These are phyloP conservation scores for Geosmithia putterillii DNA, from an alignment of 2,329 filamentous ascomycete genomes.

Conservation along the genomic window DNA sequence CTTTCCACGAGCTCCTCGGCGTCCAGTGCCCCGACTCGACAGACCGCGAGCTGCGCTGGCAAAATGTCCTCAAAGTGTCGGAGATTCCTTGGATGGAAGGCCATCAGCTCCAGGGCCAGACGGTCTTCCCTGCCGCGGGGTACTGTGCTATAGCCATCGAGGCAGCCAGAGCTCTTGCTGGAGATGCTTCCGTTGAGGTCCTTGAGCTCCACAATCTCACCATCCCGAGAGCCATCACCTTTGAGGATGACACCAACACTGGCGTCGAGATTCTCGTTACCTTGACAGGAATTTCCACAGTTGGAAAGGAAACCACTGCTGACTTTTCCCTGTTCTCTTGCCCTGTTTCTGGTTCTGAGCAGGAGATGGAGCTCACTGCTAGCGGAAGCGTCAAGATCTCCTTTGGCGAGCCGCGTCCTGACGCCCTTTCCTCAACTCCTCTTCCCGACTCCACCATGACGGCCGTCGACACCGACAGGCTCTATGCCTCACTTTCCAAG, in stretches of 20 bases:
- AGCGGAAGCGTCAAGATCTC: slow-evolving; percentile 8
- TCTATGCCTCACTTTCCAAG: slow-evolving; percentile 7
- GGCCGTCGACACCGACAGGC: slow-evolving; percentile 8
- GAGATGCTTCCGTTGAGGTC: neutral
- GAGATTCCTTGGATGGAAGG: slow-evolving; percentile 43
- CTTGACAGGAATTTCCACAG: slow-evolving; percentile 5
- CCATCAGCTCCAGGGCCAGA: slow-evolving; percentile 39
- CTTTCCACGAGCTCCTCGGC: slow-evolving; percentile 27
- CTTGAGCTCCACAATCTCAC: slow-evolving; percentile 2
- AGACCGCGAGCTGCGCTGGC: slow-evolving; percentile 24
- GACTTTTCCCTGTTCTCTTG: slow-evolving; percentile 7
- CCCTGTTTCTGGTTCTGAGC: slow-evolving; percentile 5
- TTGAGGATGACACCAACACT: slow-evolving; percentile 5
- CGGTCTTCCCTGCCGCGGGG: slow-evolving; percentile 30
- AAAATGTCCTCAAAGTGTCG: slow-evolving; percentile 30
- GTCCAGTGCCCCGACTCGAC: slow-evolving; percentile 9
- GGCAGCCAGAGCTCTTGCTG: slow-evolving; percentile 10
- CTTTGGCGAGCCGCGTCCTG: slow-evolving; percentile 7
- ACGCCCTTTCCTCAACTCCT: slow-evolving; percentile 5
- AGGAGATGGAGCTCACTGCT: slow-evolving; percentile 8
- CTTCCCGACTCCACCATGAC: slow-evolving; percentile 6
- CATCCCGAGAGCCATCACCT: slow-evolving; percentile 3
- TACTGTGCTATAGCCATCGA: slow-evolving; percentile 31
- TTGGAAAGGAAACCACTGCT: slow-evolving; percentile 4
- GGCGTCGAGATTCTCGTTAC: slow-evolving; percentile 11